Evolutionary conservation across 805 yeast genomes (phyloP).

Genomic region (Zygosaccharomyces lentus): DNA sequence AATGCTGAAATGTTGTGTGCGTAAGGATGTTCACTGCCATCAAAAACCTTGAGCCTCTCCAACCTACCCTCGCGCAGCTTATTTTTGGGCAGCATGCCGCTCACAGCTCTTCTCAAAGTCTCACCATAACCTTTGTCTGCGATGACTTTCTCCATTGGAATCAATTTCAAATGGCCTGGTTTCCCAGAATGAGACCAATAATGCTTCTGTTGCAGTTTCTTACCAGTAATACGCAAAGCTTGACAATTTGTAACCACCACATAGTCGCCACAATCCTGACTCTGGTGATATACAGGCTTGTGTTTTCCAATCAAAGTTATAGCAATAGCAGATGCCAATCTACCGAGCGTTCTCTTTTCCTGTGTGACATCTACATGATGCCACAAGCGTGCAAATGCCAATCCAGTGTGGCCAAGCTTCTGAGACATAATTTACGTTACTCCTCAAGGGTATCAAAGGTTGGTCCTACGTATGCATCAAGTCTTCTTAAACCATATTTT

Average conservation of each 20-base stretch:
- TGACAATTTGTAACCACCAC: slow-evolving; percentile 94
- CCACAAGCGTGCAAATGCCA: slow-evolving; percentile 85
- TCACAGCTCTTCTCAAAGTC: slow-evolving; percentile 78
- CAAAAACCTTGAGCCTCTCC: slow-evolving; percentile 80
- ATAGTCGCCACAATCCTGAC: slow-evolving; percentile 89
- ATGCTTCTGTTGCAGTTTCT: slow-evolving; percentile 70
- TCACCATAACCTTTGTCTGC: slow-evolving; percentile 86
- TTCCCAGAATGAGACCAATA: slow-evolving; percentile 87
- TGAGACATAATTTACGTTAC: slow-evolving; percentile 30
- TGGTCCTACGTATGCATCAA: background rate
- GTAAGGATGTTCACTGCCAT: slow-evolving; percentile 86
- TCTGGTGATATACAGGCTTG: slow-evolving; percentile 79
- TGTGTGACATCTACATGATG: slow-evolving; percentile 89
- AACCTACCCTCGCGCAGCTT: slow-evolving; percentile 72
- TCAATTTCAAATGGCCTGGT: slow-evolving; percentile 84
- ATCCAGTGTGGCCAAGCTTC: slow-evolving; percentile 48
- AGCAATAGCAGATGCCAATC: slow-evolving; percentile 87
- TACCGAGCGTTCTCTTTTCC: slow-evolving; percentile 83
- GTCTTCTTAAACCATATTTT: background rate
- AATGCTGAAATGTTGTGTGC: slow-evolving; percentile 76
- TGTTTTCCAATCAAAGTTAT: slow-evolving; percentile 91
- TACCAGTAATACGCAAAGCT: slow-evolving; percentile 77
- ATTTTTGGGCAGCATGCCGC: slow-evolving; percentile 95
- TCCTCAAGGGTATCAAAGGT: background rate
- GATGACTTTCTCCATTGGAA: slow-evolving; percentile 73